Base-by-base conservation (phyloP, 2,329 filamentous ascomycete genomes). In the Leptoxyphium fumago region DNA sequence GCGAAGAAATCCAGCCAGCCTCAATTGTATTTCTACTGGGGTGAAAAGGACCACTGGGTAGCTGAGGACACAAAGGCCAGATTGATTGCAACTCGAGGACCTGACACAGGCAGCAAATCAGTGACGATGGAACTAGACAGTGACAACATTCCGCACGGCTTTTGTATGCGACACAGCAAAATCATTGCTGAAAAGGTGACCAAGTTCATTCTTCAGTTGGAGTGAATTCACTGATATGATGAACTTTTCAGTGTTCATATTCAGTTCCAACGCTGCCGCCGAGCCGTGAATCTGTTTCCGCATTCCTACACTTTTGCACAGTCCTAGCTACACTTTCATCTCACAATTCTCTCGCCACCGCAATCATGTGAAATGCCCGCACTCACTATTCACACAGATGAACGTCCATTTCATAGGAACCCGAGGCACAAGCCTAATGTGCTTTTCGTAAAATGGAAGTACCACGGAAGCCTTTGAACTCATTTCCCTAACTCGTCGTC, bases 21-120 rank as follows among this genome's bases (percentile, higher is more conserved):
- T 2, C 68, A 66, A 42, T 48, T 80, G 38, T 68, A 70, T 42
- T 77, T 80, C 53, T 71, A 77, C 50, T 80, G 77, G 56, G 75
- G 72, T 1, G 61, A 69, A 30, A 61, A 71, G 40, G 77, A 80
- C 53, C 74, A 77, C 52, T 80, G 76, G 76, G 72, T 80, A 21
- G 74, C 74, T 1, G 66, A 75, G 48, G 61, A 65, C 51, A 77
- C 74, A 28, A 63, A 75, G 30, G 71, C 78, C 50, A 67, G 69
- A 36, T 61, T 80, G 32, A 70, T 79, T 40, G 58, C 57, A 34
- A 52, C 63, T 10, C 58, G 70, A 38, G 68, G 66, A 32, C 46
- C 46, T 30, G 43, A 45, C 41, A 48, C 44, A 30, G 51, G 53
- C 21, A 53, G 54, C 2, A 55, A 55, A 4, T 60, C 59, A 21